A percentile compares a stretch with the other conserved stretches of the same genome.
phyloP scores from a whole-genome alignment of 116 monocot genomes.

The Thalassia testudinum region DNA sequence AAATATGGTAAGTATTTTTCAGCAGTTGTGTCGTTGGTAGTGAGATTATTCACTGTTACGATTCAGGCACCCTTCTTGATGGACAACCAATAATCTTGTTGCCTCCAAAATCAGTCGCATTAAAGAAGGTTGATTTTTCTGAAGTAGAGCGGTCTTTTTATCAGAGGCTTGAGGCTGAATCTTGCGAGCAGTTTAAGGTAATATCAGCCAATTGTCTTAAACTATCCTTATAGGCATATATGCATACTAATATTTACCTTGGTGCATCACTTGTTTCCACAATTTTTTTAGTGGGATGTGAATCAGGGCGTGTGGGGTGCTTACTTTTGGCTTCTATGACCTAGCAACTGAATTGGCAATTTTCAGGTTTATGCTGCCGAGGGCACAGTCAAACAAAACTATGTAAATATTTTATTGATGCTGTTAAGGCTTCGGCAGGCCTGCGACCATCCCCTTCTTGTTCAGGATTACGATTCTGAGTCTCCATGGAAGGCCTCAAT shows the following conservation, averaged over 20 bases:
- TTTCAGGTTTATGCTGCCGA: conserved; percentile 40
- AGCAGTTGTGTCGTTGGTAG: too few species aligned
- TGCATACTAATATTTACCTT: too few species aligned
- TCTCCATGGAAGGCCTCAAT: conserved; percentile 16
- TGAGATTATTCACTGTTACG: too few species aligned
- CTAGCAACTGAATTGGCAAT: too few species aligned
- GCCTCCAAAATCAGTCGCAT: conserved; percentile 35
- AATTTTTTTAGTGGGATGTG: too few species aligned
- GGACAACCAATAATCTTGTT: conserved; percentile 53
- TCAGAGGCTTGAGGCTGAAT: conserved; percentile 41
- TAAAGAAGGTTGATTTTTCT: conserved; percentile 58
- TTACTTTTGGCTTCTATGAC: too few species aligned
- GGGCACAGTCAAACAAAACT: conserved; percentile 82
- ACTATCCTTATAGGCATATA: too few species aligned
- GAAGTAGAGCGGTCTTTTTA: conserved; percentile 41
- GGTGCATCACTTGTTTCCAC: too few species aligned
- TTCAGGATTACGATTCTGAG: conserved; percentile 45
- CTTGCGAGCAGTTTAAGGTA: conserved; percentile 53
- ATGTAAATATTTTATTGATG: conserved; percentile 86
- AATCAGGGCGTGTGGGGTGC: too few species aligned
- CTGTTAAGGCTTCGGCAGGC: conserved; percentile 77
- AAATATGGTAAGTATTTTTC: too few species aligned
- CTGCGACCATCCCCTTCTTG: conserved; percentile 78
- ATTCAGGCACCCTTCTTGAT: conserved; percentile 21
- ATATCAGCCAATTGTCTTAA: too few species aligned